Base-by-base conservation (phyloP, 306 rosid species). In the Dicorynia guianensis region DNA sequence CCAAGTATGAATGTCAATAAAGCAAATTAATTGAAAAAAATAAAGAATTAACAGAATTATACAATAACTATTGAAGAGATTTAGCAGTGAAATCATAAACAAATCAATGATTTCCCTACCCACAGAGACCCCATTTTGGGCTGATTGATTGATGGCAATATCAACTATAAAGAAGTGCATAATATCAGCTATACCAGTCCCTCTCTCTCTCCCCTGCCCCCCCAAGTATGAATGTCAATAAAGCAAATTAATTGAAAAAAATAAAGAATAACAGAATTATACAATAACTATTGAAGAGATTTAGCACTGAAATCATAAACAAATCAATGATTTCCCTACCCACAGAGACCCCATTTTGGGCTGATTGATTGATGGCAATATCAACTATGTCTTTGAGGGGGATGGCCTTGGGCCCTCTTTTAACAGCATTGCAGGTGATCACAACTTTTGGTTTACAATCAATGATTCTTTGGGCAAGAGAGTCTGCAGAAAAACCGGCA, bases 401-500 rank as follows among this genome's bases (percentile, higher is more conserved):
- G 74, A 95, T 87, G 82, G 58, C 62, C 83, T 95, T 95, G 15
- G 96, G 44, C 71, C 96, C 99, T 77, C 99, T 87, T 83, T 86
- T 95, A 67, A 92, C 99, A 67, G 96, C 97, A 81, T 95, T 95
- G 83, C 97, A 92, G 82, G 98, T 92, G 81, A 95, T 85, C 76
- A 95, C 93, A 78, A 82, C 82, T 79, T 89, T 95, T 8, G 99
- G 97, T 59, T 92, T 90, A 90, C 97, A 95, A 76, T 92, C 99
- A 25, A 82, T 72, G 43, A 92, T 90, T 83, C 99, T 92, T 75
- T 92, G 99, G 34, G 97, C 62, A 54, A 95, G 90, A 82, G 99
- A 82, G 59, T 95, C 99, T 13, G 97, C 83, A 76, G 99, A 95
- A 86, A 90, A 92, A 56, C 99, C 99, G 8, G 98, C 99, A 89